Conservation (phyloP, 345 rosid genomes). For the Camelina neglecta region DNA sequence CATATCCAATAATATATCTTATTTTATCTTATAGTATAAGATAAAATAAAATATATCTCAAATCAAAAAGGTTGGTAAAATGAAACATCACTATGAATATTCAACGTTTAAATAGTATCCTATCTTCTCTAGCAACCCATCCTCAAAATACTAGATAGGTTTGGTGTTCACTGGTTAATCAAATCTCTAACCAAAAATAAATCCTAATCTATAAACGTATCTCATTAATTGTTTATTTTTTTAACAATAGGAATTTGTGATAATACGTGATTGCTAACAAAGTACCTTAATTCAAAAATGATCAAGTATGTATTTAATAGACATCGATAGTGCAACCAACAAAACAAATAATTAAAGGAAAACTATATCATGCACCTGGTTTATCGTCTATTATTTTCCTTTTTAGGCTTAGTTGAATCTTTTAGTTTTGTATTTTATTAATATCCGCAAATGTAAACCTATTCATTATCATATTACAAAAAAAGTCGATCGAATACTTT, state of each 20-base stretch:
- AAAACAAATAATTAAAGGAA: neutral
- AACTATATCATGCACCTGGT: neutral
- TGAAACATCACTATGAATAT: slow-evolving; percentile 15
- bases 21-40: neutral
- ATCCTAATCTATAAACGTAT: neutral
- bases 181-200: neutral
- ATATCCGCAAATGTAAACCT: slow-evolving; percentile 7
- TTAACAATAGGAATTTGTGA: neutral
- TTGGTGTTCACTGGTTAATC: neutral
- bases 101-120: slow-evolving; percentile 27
- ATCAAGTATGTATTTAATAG: slow-evolving; percentile 5
- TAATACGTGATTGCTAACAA: neutral
- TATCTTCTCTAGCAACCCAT: neutral
- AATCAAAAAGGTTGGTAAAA: slow-evolving; percentile 35
- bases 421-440: neutral
- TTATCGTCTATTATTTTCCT: slow-evolving; percentile 20
- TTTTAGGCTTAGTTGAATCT: neutral
- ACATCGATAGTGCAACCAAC: slow-evolving; percentile 22
- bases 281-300: neutral
- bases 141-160: slow-evolving; percentile 15
- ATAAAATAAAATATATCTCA: slow-evolving; percentile 29
- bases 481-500: neutral
- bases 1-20: slow-evolving; percentile 21
- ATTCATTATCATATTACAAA: neutral
- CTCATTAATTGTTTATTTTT: too few species aligned